A percentile compares a stretch with the other conserved stretches of the same genome.
Evolutionary conservation across 768 basidiomycete genomes (phyloP).

Genomic region (Boletellus sp.): DNA sequence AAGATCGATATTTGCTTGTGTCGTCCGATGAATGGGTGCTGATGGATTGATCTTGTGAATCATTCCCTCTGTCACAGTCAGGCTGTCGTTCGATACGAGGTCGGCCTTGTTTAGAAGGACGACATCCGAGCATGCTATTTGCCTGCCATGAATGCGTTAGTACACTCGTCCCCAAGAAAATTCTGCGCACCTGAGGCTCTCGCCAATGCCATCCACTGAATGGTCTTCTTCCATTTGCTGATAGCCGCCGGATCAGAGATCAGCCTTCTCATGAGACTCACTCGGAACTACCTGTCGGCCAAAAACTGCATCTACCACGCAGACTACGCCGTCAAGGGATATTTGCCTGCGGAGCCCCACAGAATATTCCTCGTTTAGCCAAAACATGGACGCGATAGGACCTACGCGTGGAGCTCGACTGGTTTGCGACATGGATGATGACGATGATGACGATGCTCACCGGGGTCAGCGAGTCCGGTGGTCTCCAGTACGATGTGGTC

Average conservation of each 20-base stretch:
- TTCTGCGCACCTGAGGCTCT: constrained; percentile 67
- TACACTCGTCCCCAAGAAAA: neutral
- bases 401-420: constrained; percentile 38
- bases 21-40: constrained; percentile 69
- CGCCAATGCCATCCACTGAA: constrained; percentile 60
- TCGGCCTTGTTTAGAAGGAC: constrained; percentile 92
- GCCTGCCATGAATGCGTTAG: constrained; percentile 45
- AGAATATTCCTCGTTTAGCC: constrained; percentile 82
- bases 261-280: constrained; percentile 30
- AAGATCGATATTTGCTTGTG: constrained; percentile 71
- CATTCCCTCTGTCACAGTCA: constrained; percentile 50
- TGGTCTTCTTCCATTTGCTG: constrained; percentile 88
- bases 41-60: constrained; percentile 79
- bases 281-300: constrained; percentile 48
- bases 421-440: neutral
- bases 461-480: constrained; percentile 94
- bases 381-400: constrained; percentile 85
- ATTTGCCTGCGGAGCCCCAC: constrained; percentile 67
- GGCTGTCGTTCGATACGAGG: constrained; percentile 48
- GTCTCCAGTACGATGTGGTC: constrained; percentile 96
- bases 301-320: constrained; percentile 88
- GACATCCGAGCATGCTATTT: constrained; percentile 91
- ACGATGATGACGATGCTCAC: constrained; percentile 35
- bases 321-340: constrained; percentile 82
- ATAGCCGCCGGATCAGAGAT: constrained; percentile 1